These are phyloP conservation scores for Bipolaris zeicola DNA, from an alignment of 2,329 filamentous ascomycete species.

Conservation along the genomic window DNA sequence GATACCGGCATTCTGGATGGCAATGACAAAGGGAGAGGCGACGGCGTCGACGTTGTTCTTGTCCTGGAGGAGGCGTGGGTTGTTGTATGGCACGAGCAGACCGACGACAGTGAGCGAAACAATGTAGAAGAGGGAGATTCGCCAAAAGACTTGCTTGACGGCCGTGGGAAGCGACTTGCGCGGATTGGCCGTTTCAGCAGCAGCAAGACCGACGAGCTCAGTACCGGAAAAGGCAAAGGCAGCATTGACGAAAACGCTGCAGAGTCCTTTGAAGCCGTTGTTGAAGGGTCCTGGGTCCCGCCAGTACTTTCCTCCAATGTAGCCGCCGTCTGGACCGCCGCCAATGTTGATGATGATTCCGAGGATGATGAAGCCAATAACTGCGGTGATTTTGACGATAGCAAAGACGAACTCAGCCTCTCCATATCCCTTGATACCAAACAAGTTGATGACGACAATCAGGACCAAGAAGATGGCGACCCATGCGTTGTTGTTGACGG, in stretches of 20 bases:
- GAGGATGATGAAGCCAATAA: slow-evolving; percentile 87
- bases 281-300: slow-evolving; percentile 79
- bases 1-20: slow-evolving; percentile 84
- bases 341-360: slow-evolving; percentile 86
- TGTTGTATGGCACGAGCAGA: slow-evolving; percentile 76
- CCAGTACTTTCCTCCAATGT: slow-evolving; percentile 84
- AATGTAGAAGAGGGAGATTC: slow-evolving; percentile 75
- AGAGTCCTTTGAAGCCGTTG: slow-evolving; percentile 83
- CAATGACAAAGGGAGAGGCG: slow-evolving; percentile 91
- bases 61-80: slow-evolving; percentile 66
- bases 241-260: slow-evolving; percentile 76
- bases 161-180: slow-evolving; percentile 85
- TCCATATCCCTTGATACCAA: slow-evolving; percentile 77
- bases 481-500: slow-evolving; percentile 64
- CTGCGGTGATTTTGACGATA: slow-evolving; percentile 81
- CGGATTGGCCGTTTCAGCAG: slow-evolving; percentile 79
- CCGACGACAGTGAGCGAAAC: slow-evolving; percentile 81
- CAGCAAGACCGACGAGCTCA: slow-evolving; percentile 77
- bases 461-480: slow-evolving; percentile 79
- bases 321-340: slow-evolving; percentile 65
- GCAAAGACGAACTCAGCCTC: slow-evolving; percentile 90
- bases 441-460: slow-evolving; percentile 76
- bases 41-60: slow-evolving; percentile 67
- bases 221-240: slow-evolving; percentile 78
- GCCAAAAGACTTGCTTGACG: slow-evolving; percentile 95